Base-by-base conservation (phyloP, 2,329 filamentous ascomycete genomes). In the Clathrospora elynae region DNA sequence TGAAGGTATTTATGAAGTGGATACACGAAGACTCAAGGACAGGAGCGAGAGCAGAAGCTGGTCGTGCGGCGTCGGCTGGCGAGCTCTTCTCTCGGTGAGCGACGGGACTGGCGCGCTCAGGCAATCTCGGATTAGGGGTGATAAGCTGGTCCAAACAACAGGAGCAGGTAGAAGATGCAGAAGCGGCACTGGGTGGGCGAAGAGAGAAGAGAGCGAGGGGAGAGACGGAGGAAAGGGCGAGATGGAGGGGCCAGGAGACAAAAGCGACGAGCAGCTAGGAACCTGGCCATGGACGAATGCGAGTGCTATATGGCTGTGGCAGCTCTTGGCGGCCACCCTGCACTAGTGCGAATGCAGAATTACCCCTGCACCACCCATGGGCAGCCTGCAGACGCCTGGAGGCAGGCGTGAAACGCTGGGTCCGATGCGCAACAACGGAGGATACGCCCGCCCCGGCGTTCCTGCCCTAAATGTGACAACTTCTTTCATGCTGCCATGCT, bases 221-320 rank as follows among this genome's bases (percentile, higher is more conserved):
- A 46, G 38, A 35, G 36, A 46, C 39, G 65, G 90, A 67, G 80
- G 82, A 39, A 79, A 79, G 4, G 81, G 80, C 52, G 49, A 52
- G 54, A 46, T 55, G 49, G 52, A 57, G 51, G 43, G 54, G 46
- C 45, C 77, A 51, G 56, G 55, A 56, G 59, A 56, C 45, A 56
- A 53, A 58, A 54, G 52, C 48, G 53, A 64, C 51, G 47, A 57
- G 85, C 46, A 77, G 75, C 61, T 68, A 77, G 84, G 38, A 87
- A 92, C 70, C 78, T 82, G 32, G 35, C 35, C 25, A 25, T 33
- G 53, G 49, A 52, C 46, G 50, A 49, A 41, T 35, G 49, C 34
- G 33, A 40, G 40, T 32, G 48, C 51, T 53, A 54, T 55, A 50
- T 55, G 51, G 20, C 44, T 37, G 52, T 44, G 42, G 33, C 42